Base-by-base conservation (phyloP, 441 rosid species). In the Dalechampia spathulata region DNA sequence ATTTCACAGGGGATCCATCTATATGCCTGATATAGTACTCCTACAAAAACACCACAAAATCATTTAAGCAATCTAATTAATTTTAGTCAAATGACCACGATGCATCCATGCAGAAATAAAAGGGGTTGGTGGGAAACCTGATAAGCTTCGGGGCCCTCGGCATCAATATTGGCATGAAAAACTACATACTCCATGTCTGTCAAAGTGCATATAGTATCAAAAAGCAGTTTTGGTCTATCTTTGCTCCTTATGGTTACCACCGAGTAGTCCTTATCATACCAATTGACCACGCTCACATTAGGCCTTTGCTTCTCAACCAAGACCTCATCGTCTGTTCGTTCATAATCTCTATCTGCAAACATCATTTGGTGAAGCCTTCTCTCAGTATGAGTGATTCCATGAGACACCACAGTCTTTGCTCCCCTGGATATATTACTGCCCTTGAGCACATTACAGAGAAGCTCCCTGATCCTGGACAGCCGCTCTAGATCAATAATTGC, bases 301-400 rank as follows among this genome's bases (percentile, higher is more conserved):
- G 95, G 98, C 65, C 76, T 81, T 34, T 39, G 72, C 66, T 66
- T 82, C 72, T 78, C 83, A 68, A 78, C 86, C 71, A 69, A 72
- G 21, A 57, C 60, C 5, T 76, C 76, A 25, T 66, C 69, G 17
- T 70, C 76, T 10, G 52, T 42, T 44, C 83, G 75, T 50, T 84
- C 94, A 53, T 86, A 92, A 71, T 92, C 98, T 76, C 98, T 79
- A 56, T 84, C 94, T 12, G 87, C 98, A 79, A 88, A 84, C 96
- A 88, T 88, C 94, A 92, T 81, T 71, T 92, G 98, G 82, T 92
- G 96, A 71, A 92, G 87, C 74, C 98, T 83, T 67, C 98, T 78
- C 25, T 86, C 95, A 0, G 83, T 78, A 60, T 87, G 96, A 3
- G 81, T 85, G 26, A 64, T 70, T 14, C 78, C 90, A 12, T 74